A percentile compares a stretch with the other conserved stretches of the same genome.
Conservation (phyloP, 228 moss, liverwort and hornwort species). For the Sphagnum magellanicum region DNA sequence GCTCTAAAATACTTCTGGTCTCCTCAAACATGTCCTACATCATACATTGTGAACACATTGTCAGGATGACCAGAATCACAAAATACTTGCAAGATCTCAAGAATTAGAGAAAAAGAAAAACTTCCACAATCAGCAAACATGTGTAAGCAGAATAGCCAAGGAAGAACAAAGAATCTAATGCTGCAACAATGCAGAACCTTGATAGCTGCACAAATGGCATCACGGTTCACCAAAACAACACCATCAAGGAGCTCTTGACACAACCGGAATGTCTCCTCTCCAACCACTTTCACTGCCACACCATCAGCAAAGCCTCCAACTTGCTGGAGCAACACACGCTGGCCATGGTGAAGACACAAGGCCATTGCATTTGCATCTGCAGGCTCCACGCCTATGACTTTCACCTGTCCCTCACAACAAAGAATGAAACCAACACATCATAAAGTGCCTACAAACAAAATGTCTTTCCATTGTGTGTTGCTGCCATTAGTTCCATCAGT, state of each 20-base stretch:
- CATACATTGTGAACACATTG: not conserved
- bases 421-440: too few species aligned
- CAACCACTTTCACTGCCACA: constrained; percentile 90
- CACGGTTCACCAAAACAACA: constrained; percentile 81
- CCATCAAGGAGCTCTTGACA: constrained; percentile 85
- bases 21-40: constrained; percentile 90
- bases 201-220: constrained; percentile 90
- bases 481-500: too few species aligned
- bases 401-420: constrained; percentile 29
- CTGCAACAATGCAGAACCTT: constrained; percentile 28
- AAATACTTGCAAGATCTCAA: too few species aligned
- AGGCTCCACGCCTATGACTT: constrained; percentile 90
- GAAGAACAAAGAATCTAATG: too few species aligned
- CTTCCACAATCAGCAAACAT: too few species aligned
- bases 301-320: constrained; percentile 95
- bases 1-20: constrained; percentile 89
- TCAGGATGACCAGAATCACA: too few species aligned
- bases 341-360: constrained; percentile 74
- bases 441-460: too few species aligned
- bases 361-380: constrained; percentile 96
- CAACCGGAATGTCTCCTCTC: constrained; percentile 85
- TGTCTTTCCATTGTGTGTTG: too few species aligned
- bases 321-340: constrained; percentile 72
- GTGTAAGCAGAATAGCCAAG: too few species aligned
- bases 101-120: too few species aligned